Evolutionary conservation across 257 asterid genomes (phyloP).

Genomic region (Solanum medicagineum): DNA sequence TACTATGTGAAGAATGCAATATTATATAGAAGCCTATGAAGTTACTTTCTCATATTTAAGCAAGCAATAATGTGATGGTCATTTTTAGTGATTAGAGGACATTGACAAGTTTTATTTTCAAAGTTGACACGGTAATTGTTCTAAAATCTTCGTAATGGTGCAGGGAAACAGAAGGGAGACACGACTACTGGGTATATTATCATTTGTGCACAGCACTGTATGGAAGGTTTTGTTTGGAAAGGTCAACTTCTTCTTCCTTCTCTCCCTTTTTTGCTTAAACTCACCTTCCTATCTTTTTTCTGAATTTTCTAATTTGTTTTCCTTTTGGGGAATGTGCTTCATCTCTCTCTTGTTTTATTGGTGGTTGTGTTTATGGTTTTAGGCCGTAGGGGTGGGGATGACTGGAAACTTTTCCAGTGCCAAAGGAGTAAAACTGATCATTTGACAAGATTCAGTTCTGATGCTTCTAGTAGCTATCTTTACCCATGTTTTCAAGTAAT

Average conservation of each 20-base stretch:
- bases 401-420: background rate
- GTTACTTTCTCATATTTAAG: background rate
- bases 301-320: background rate
- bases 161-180: slow-evolving; percentile 93
- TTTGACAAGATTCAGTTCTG: background rate
- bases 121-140: background rate
- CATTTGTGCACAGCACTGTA: slow-evolving; percentile 87
- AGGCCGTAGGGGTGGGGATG: background rate
- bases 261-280: background rate
- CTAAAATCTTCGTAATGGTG: slow-evolving; percentile 5
- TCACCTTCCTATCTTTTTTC: background rate
- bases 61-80: background rate
- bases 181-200: slow-evolving; percentile 65
- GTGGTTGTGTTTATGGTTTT: background rate
- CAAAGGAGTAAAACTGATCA: background rate
- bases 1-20: background rate
- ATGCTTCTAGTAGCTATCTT: background rate
- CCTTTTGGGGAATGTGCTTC: background rate
- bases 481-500: background rate
- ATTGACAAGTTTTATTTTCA: background rate
- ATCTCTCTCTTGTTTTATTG: background rate
- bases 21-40: background rate
- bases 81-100: background rate
- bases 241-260: slow-evolving; percentile 19
- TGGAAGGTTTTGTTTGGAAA: slow-evolving; percentile 92